Conservation (phyloP, 2,329 filamentous ascomycete genomes). For the Massarina eburnea region DNA sequence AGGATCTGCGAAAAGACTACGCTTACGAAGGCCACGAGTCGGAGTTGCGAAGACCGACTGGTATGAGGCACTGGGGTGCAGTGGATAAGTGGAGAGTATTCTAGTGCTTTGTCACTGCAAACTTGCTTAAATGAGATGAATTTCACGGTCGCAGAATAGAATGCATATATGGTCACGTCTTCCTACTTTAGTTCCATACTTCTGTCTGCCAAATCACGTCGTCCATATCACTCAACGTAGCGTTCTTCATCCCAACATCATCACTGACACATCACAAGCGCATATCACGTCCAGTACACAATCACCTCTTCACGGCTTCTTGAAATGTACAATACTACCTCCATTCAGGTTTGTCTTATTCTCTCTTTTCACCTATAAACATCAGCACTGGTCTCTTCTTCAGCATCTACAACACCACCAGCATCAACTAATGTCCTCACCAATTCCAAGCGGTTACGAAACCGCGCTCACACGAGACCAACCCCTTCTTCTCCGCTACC, state of each 20-base stretch:
- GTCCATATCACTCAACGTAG: not conserved
- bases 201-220: not conserved
- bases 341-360: too few species aligned
- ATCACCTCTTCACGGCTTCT: too few species aligned
- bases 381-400: too few species aligned
- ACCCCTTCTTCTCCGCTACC: not conserved
- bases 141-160: not conserved
- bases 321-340: too few species aligned
- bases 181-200: not conserved
- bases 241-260: not conserved
- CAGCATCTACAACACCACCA: too few species aligned
- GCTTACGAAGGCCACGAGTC: constrained; percentile 40
- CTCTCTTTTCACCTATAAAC: too few species aligned
- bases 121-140: not conserved
- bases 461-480: too few species aligned
- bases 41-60: constrained; percentile 34
- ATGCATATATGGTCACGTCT: not conserved
- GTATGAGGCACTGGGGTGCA: constrained; percentile 35
- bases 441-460: not conserved
- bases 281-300: too few species aligned
- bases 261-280: too few species aligned
- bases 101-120: not conserved
- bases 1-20: constrained; percentile 22
- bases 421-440: too few species aligned
- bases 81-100: constrained; percentile 12